Percentiles rank a stretch among this genome's conserved stretches.
Conservation (phyloP, 176 grass and related monocot genomes). For the Areca catechu region DNA sequence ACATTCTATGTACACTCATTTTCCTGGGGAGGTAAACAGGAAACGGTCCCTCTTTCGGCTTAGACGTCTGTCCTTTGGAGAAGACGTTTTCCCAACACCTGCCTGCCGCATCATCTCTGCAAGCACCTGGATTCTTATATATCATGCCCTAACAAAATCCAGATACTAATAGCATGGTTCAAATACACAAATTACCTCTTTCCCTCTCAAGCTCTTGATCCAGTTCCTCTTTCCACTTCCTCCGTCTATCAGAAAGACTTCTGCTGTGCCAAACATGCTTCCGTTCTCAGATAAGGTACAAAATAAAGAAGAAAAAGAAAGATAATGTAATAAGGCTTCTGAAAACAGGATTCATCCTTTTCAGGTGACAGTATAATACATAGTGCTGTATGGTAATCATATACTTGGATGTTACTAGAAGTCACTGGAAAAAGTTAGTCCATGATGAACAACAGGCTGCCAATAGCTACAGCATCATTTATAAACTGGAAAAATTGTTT, state of each 20-base stretch:
- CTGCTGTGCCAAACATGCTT: conserved; percentile 32
- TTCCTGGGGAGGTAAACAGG: conserved; percentile 11
- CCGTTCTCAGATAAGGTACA: too few species aligned
- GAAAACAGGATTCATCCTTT: too few species aligned
- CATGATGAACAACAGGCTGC: too few species aligned
- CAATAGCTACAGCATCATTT: neutral
- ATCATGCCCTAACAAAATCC: too few species aligned
- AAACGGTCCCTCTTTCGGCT: conserved; percentile 49
- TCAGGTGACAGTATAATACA: too few species aligned
- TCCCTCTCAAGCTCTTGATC: conserved; percentile 80
- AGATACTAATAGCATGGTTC: too few species aligned
- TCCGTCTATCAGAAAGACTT: conserved; percentile 58
- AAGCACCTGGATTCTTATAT: too few species aligned
- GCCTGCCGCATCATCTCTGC: conserved; percentile 67
- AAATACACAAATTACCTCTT: conserved; percentile 44
- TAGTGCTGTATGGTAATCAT: too few species aligned
- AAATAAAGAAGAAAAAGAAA: too few species aligned
- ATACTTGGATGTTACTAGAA: too few species aligned
- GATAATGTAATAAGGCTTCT: too few species aligned
- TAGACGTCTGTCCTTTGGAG: conserved; percentile 39
- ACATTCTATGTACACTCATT: conserved; percentile 23
- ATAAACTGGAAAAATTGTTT: neutral
- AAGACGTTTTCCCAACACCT: conserved; percentile 50
- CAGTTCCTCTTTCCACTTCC: conserved; percentile 93
- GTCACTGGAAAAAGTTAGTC: too few species aligned